Evolutionary conservation across 1,284 basidiomycete species (phyloP), one percentile per base, ranked within the genome.

Genomic region (Melanopsichium pennsylvanicum): DNA sequence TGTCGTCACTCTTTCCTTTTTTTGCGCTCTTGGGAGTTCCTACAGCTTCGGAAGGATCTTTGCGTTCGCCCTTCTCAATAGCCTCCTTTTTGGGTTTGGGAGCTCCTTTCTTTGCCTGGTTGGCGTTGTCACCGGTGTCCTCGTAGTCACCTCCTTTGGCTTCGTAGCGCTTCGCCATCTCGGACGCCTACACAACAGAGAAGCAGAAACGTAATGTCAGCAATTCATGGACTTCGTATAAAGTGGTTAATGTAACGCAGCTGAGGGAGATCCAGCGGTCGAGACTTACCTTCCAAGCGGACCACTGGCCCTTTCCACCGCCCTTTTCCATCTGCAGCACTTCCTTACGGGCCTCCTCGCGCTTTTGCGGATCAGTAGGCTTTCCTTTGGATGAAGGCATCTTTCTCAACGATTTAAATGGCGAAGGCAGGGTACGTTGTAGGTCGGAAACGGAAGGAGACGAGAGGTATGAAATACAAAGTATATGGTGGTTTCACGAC

Each of bases 361-460:
- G 69, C 45, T 82, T 73, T 73, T 83, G 74, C 18, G 81, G 81
- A 49, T 83, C 81, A 18, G 82, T 83, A 1, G 82, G 82, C 70
- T 83, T 83, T 69, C 83, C 83, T 70, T 83, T 83, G 22, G 81
- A 82, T 16, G 81, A 82, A 38, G 78, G 73, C 82, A 83, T 83
- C 16, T 18, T 45, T 23, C 22, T 15, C n/a, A n/a, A n/a, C n/a
- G n/a, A n/a, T n/a, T n/a, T n/a, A n/a, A n/a, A n/a, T 29, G 27
- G 27, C 27, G 27, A n/a, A n/a, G n/a, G n/a, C n/a, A n/a, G n/a
- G n/a, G n/a, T n/a, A n/a, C n/a, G n/a, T n/a, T n/a, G n/a, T n/a
- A n/a, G n/a, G n/a, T n/a, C n/a, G n/a, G n/a, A n/a, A n/a, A n/a
- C n/a, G n/a, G n/a, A n/a, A n/a, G n/a, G n/a, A n/a, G n/a, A n/a